These are phyloP conservation scores for Ilyonectria mors-panacis DNA, from an alignment of 2,329 filamentous ascomycete species.

Conservation along the genomic window DNA sequence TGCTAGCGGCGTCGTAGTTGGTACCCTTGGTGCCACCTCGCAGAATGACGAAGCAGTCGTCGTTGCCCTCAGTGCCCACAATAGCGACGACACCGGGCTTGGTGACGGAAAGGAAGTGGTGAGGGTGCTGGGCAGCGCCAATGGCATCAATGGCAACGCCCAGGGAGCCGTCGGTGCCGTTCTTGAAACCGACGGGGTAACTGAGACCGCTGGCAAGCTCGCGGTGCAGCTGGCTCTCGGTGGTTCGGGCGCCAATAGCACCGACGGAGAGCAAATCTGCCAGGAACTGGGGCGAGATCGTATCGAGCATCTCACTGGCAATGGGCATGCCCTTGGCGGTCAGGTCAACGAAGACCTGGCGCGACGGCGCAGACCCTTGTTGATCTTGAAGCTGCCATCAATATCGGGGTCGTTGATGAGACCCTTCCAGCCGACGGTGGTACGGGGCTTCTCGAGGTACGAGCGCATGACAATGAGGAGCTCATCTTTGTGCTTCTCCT, in stretches of 20 bases:
- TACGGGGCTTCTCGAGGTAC: slow-evolving; percentile 98
- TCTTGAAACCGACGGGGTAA: slow-evolving; percentile 99
- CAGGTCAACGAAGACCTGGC: slow-evolving; percentile 93
- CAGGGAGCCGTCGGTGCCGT: slow-evolving; percentile 93
- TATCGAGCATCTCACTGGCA: slow-evolving; percentile 97
- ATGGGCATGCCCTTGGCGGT: slow-evolving; percentile 95
- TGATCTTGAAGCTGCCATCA: slow-evolving; percentile 98
- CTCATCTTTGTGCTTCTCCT: slow-evolving; percentile 90
- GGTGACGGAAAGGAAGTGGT: slow-evolving; percentile 97
- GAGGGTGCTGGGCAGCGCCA: slow-evolving; percentile 89
- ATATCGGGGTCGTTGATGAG: slow-evolving; percentile 99
- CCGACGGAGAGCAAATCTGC: slow-evolving; percentile 93
- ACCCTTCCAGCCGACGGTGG: slow-evolving; percentile 98
- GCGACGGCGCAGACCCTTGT: slow-evolving; percentile 90
- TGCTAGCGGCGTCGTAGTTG: slow-evolving; percentile 91
- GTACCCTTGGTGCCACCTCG: slow-evolving; percentile 93
- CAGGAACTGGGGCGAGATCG: slow-evolving; percentile 96
- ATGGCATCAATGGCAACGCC: slow-evolving; percentile 96
- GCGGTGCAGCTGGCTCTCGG: slow-evolving; percentile 94
- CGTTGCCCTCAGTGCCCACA: slow-evolving; percentile 93
- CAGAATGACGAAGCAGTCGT: slow-evolving; percentile 97
- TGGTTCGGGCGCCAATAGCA: slow-evolving; percentile 95
- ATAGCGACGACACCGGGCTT: slow-evolving; percentile 97
- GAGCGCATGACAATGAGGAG: slow-evolving; percentile 97
- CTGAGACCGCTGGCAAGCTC: slow-evolving; percentile 94